These are phyloP conservation scores for Diplosphaera chodatii DNA, from an alignment of 139 green algal genomes.

Conservation along the genomic window DNA sequence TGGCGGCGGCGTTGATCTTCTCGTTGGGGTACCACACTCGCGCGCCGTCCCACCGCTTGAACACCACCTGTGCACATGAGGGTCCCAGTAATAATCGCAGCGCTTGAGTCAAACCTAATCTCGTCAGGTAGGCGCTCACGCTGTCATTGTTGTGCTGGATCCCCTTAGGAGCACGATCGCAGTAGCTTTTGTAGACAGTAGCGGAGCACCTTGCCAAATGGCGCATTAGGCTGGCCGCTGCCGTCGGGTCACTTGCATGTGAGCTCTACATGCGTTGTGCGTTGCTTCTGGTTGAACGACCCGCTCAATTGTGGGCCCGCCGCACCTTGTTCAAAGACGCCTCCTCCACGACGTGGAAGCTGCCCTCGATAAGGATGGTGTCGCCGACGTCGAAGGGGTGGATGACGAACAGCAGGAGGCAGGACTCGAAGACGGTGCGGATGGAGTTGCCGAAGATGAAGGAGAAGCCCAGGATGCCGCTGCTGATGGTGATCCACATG, in stretches of 20 bases:
- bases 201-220: too few relatives aligned
- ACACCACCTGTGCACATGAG: background rate
- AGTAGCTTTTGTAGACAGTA: too few relatives aligned
- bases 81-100: too few relatives aligned
- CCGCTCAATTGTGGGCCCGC: background rate
- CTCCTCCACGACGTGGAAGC: slow-evolving; percentile 29
- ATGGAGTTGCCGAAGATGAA: slow-evolving; percentile 33
- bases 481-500: slow-evolving; percentile 39
- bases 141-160: too few relatives aligned
- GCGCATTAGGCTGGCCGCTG: too few relatives aligned
- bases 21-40: slow-evolving; percentile 50
- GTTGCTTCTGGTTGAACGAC: too few relatives aligned
- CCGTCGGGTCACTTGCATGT: too few relatives aligned
- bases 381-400: slow-evolving; percentile 54
- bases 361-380: slow-evolving; percentile 19
- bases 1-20: slow-evolving; percentile 21
- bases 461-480: slow-evolving; percentile 24
- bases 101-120: too few relatives aligned
- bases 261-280: too few relatives aligned
- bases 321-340: slow-evolving; percentile 27
- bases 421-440: slow-evolving; percentile 30
- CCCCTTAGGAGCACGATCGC: too few relatives aligned
- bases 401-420: slow-evolving; percentile 28
- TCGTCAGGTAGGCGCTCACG: too few relatives aligned
- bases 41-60: slow-evolving; percentile 23